These are phyloP conservation scores for Saccharomycopsis fibuligera DNA, from an alignment of 805 yeast genomes.

Conservation along the genomic window DNA sequence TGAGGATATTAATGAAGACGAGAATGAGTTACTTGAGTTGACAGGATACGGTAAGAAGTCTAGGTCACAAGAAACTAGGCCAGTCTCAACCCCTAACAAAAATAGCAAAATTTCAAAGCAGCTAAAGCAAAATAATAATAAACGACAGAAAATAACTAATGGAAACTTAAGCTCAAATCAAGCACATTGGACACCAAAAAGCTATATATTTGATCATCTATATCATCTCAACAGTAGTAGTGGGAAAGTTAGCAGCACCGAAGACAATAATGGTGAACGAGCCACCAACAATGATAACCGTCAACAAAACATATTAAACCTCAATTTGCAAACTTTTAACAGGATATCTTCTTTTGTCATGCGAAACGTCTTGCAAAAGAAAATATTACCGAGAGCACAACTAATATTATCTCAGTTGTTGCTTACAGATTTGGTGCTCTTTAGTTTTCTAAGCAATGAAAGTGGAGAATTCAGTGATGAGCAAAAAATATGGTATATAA, in stretches of 20 bases:
- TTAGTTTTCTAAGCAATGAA: conserved; percentile 10
- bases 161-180: too few relatives aligned
- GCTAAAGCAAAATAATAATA: not conserved
- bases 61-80: not conserved
- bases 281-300: not conserved
- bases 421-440: conserved; percentile 11
- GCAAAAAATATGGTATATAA: conserved; percentile 8
- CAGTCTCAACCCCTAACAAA: not conserved
- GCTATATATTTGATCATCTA: too few relatives aligned
- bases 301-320: not conserved
- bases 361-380: conserved; percentile 13
- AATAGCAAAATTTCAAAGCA: not conserved
- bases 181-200: too few relatives aligned
- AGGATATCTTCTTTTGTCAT: conserved; percentile 12
- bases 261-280: not conserved
- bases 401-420: conserved; percentile 7
- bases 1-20: conserved; percentile 15
- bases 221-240: too few relatives aligned
- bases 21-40: conserved; percentile 16
- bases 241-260: not conserved
- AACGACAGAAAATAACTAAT: not conserved
- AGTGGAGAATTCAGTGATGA: conserved; percentile 5
- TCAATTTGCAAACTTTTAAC: not conserved
- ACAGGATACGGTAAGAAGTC: conserved; percentile 18
- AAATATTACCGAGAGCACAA: conserved; percentile 6